These are phyloP conservation scores for Petunia axillaris DNA, from an alignment of 257 asterid genomes.

Conservation along the genomic window DNA sequence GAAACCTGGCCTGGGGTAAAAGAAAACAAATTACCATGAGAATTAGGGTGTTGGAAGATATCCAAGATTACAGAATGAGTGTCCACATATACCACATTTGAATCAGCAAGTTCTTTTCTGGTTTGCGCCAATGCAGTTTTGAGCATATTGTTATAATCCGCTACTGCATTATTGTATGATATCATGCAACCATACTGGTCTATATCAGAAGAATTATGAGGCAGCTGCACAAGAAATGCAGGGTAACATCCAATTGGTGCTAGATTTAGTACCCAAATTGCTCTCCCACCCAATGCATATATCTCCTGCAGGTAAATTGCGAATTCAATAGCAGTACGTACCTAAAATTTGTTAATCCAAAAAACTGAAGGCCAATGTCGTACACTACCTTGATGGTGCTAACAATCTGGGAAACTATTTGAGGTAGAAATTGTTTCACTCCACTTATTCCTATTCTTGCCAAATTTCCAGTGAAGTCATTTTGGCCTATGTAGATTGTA, in stretches of 20 bases:
- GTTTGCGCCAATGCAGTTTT: conserved; percentile 51
- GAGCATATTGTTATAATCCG: conserved; percentile 67
- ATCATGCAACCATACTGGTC: conserved; percentile 66
- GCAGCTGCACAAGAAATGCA: conserved; percentile 48
- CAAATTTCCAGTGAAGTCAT: conserved; percentile 58
- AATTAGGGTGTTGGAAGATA: conserved; percentile 67
- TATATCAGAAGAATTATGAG: conserved; percentile 57
- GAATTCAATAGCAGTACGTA: too few species aligned
- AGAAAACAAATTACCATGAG: conserved; percentile 51
- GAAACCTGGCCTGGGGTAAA: too few species aligned
- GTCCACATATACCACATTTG: conserved; percentile 62
- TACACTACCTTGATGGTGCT: conserved; percentile 55
- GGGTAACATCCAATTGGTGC: conserved; percentile 78
- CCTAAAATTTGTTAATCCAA: too few species aligned
- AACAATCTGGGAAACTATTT: conserved; percentile 46
- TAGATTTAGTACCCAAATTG: conserved; percentile 60
- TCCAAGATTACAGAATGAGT: conserved; percentile 62
- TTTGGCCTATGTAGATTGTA: conserved; percentile 70
- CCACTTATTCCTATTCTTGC: conserved; percentile 50
- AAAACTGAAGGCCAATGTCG: too few species aligned
- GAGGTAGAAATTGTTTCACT: conserved; percentile 45
- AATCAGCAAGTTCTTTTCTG: conserved; percentile 49
- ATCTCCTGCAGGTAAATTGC: conserved; percentile 44
- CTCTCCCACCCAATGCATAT: conserved; percentile 57
- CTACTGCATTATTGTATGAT: conserved; percentile 62